Base-by-base conservation (phyloP, 768 basidiomycete genomes). In the Lepiota brunneoincarnata region DNA sequence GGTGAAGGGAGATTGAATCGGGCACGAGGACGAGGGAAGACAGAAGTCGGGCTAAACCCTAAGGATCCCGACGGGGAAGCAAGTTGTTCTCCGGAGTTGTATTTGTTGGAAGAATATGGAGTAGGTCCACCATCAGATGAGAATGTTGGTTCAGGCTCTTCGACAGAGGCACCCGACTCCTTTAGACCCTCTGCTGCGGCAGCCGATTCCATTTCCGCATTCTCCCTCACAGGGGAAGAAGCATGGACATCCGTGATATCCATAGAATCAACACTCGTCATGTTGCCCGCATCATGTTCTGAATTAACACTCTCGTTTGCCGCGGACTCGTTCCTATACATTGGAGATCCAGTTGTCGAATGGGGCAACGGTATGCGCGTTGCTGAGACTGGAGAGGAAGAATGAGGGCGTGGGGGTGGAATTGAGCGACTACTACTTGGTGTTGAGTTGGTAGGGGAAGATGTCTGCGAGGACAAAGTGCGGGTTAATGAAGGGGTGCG, bases 401-500 rank as follows among this genome's bases (percentile, higher is more conserved):
- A 62, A 42, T 66, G 61, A 3, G 76, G 77, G 4, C 62, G 65
- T 36, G 72, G 67, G 37, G 77, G 57, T 5, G 58, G 63, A 6
- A 75, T 56, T 3, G 84, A 84, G 37, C 71, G 72, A 51, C 69
- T 77, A 54, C 83, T 86, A 11, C 74, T 75, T 20, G 86, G 86
- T 1, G 86, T 89, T 2, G 86, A 84, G 58, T 87, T 77, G 1
- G 80, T 66, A 0, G 84, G 78, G 4, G 84, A 86, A 10, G 86
- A 82, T 0, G 76, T 73, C 20, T 75, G 75, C 1, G 83, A 84
- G 31, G 82, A 78, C 0, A 78, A 76, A 1, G 84, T 86, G 47
- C 78, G 79, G 6, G 87, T 79, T 7, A 89, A 72, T 1, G 86
- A 87, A 4, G 87, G 87, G 4, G 86, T 87, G 23, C 86, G 81